Evolutionary conservation across 768 basidiomycete genomes (phyloP), one percentile per base, ranked within the genome.

Genomic region (Hebeloma cylindrosporum): DNA sequence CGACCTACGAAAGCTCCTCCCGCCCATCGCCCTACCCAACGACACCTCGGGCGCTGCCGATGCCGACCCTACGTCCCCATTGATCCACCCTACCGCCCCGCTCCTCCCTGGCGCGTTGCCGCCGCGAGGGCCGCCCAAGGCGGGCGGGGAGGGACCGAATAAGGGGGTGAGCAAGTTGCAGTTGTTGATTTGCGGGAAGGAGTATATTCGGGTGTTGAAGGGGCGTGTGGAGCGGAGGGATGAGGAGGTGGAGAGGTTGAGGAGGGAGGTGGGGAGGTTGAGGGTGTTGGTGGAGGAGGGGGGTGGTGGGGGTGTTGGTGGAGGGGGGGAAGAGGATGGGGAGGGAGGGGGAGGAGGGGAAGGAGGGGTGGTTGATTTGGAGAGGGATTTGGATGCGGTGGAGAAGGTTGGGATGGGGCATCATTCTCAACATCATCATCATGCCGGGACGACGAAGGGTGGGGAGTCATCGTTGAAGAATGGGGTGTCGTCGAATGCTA

Each of bases 151-250:
- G 47, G 93, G 93, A n/a, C 93, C 93, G 7, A 97, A 97, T 65
- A 87, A 93, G 58, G 85, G 84, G 11, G 92, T 97, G 36, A 92
- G 89, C 72, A 97, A 96, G 72, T 71, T 96, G 45, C 93, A 95
- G 65, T 69, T 97, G 27, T 66, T 97, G 43, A 82, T 91, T 47
- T 94, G 90, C 58, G 89, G 88, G 26, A 97, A 97, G 63, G 88
- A 93, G 61, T 94, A 77, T 60, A 85, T 97, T 50, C 74, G 84
- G 52, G 69, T 78, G 50, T 74, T 96, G 56, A 87, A 87, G 48
- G 83, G 70, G 13, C 79, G 88, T 22, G 78, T 94, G 37, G 85
- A 88, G 42, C 74, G 88, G 58, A 67, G 93, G 51, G 91, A 96
- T 58, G 76, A 74, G 34, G 91, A 93, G 68, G 87, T 95, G 54